These are phyloP conservation scores for Hyphodiscus sp. DNA, from an alignment of 2,329 filamentous ascomycete species.

Conservation along the genomic window DNA sequence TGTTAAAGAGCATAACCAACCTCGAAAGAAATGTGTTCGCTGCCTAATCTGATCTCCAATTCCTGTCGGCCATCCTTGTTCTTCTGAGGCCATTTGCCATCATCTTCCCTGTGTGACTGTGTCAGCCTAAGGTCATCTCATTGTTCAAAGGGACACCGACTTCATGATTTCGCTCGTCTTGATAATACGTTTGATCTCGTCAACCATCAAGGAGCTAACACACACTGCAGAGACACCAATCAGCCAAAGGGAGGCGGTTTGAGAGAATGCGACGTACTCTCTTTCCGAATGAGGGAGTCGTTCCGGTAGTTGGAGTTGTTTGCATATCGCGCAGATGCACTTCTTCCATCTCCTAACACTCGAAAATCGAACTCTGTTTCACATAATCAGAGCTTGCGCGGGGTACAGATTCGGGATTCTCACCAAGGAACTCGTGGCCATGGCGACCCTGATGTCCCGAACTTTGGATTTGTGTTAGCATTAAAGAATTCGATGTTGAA, in stretches of 20 bases:
- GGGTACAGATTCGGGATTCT: constrained; percentile 14
- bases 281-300: constrained; percentile 97
- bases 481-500: not conserved
- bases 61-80: constrained; percentile 98
- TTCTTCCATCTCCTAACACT: constrained; percentile 84
- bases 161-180: constrained; percentile 97
- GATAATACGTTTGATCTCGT: constrained; percentile 95
- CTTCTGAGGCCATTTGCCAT: constrained; percentile 97
- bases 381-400: constrained; percentile 16
- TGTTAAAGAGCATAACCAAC: constrained; percentile 37
- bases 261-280: constrained; percentile 60
- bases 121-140: constrained; percentile 20
- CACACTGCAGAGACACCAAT: constrained; percentile 62
- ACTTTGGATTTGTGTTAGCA: constrained; percentile 43
- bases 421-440: constrained; percentile 96
- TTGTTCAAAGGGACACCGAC: constrained; percentile 41
- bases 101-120: constrained; percentile 69
- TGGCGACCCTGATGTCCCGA: constrained; percentile 96
- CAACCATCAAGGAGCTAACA: constrained; percentile 81
- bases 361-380: constrained; percentile 88
- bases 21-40: constrained; percentile 97
- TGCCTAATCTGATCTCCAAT: constrained; percentile 87
- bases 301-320: constrained; percentile 99
- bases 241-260: constrained; percentile 4
- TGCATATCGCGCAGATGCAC: constrained; percentile 90